Percentiles rank a stretch among this genome's conserved stretches.
These are phyloP conservation scores for Schoenoplectus tabernaemontani DNA, from an alignment of 202 grass and related monocot genomes.

Conservation along the genomic window DNA sequence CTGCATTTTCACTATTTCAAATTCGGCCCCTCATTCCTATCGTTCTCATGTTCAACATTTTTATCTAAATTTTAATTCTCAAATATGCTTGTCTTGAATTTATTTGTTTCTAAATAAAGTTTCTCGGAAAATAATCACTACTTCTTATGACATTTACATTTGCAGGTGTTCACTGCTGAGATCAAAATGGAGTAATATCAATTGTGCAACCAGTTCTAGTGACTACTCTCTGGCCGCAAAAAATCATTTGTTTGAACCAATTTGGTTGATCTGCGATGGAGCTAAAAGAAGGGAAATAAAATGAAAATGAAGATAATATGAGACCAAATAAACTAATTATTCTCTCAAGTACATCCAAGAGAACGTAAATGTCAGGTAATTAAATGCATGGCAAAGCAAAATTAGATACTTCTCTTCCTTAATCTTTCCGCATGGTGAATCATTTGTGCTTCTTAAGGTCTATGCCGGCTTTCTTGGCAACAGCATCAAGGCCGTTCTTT, in stretches of 20 bases:
- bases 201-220: not conserved
- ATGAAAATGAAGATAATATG: not conserved
- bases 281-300: not conserved
- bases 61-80: too few relatives aligned
- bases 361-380: not conserved
- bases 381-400: not conserved
- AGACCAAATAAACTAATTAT: not conserved
- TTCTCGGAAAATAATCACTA: too few relatives aligned
- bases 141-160: not conserved
- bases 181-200: not conserved
- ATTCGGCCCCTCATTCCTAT: too few relatives aligned
- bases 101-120: too few relatives aligned
- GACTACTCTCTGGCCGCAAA: too few relatives aligned
- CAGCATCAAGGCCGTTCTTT: slow-evolving; percentile 78
- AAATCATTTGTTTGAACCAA: not conserved
- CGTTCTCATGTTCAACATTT: too few relatives aligned
- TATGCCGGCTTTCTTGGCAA: slow-evolving; percentile 73
- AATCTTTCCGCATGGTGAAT: not conserved
- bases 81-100: too few relatives aligned
- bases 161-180: not conserved
- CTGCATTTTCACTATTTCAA: too few relatives aligned
- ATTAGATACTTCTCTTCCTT: not conserved
- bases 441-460: slow-evolving; percentile 54
- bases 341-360: not conserved
- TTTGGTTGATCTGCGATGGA: not conserved